A percentile compares a stretch with the other conserved stretches of the same genome.
These are phyloP conservation scores for Plasmodium malariae DNA, from an alignment of 169 alveolate species.

Conservation along the genomic window DNA sequence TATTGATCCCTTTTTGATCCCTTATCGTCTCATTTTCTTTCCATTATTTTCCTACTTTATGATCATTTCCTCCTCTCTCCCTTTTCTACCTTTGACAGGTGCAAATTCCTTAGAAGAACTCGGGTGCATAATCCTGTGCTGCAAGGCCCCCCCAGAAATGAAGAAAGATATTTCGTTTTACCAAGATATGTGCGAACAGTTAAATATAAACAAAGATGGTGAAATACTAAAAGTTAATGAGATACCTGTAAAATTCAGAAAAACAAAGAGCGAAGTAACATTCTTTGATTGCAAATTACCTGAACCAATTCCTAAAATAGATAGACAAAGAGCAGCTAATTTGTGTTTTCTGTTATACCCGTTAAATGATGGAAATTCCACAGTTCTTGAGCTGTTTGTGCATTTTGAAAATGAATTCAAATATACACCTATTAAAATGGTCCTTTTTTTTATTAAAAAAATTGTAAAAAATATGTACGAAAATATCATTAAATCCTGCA, in stretches of 20 bases:
- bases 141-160: constrained; percentile 81
- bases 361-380: constrained; percentile 74
- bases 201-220: constrained; percentile 51
- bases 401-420: constrained; percentile 77
- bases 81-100: constrained; percentile 21
- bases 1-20: background rate
- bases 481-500: constrained; percentile 78
- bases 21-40: too few relatives aligned
- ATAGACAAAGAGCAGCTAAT: constrained; percentile 79
- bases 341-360: constrained; percentile 80
- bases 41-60: background rate
- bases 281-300: constrained; percentile 43
- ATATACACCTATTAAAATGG: constrained; percentile 79
- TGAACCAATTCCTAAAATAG: constrained; percentile 71
- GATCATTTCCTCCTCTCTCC: background rate
- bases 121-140: constrained; percentile 82
- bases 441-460: constrained; percentile 79
- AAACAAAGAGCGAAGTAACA: constrained; percentile 42
- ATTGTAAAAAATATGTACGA: constrained; percentile 80
- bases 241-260: constrained; percentile 31
- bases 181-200: constrained; percentile 41
- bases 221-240: constrained; percentile 72
- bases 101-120: constrained; percentile 82
- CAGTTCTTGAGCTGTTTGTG: constrained; percentile 80
- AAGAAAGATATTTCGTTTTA: constrained; percentile 58